A percentile compares a stretch with the other conserved stretches of the same genome.
phyloP scores from a whole-genome alignment of 2,329 filamentous ascomycete genomes.

The Penicillium sp. region DNA sequence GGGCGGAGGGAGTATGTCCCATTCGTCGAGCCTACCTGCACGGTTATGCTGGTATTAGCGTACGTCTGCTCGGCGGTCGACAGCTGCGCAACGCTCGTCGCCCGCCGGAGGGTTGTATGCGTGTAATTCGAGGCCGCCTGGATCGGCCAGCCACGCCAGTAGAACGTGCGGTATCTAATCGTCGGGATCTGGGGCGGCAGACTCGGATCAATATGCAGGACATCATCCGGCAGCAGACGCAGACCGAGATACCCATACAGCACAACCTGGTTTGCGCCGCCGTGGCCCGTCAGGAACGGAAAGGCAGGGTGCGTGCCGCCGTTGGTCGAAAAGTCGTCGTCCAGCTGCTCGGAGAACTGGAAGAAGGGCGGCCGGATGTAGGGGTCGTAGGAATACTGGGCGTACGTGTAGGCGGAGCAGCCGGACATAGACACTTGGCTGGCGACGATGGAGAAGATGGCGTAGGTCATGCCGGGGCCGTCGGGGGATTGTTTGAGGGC shows the following conservation, averaged over 20 bases:
- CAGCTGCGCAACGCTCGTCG: slow-evolving; percentile 41
- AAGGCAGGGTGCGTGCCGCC: slow-evolving; percentile 66
- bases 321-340: slow-evolving; percentile 58
- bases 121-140: slow-evolving; percentile 59
- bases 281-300: slow-evolving; percentile 68
- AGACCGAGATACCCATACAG: slow-evolving; percentile 66
- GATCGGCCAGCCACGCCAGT: slow-evolving; percentile 64
- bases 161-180: slow-evolving; percentile 59
- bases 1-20: slow-evolving; percentile 45
- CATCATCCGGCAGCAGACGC: slow-evolving; percentile 54
- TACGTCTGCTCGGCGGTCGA: slow-evolving; percentile 54
- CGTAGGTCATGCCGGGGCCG: slow-evolving; percentile 71
- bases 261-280: slow-evolving; percentile 64
- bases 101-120: slow-evolving; percentile 59
- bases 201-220: slow-evolving; percentile 60
- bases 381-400: slow-evolving; percentile 59
- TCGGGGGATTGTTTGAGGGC: slow-evolving; percentile 64
- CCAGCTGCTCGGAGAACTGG: slow-evolving; percentile 66
- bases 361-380: slow-evolving; percentile 66
- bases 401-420: slow-evolving; percentile 66
- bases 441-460: slow-evolving; percentile 64
- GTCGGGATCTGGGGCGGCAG: slow-evolving; percentile 62
- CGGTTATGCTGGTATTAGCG: slow-evolving; percentile 52
- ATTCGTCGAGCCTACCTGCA: slow-evolving; percentile 50
- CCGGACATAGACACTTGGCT: slow-evolving; percentile 63